phyloP scores from a whole-genome alignment of 495 filamentous ascomycete genomes.

The Talaromyces adpressus region DNA sequence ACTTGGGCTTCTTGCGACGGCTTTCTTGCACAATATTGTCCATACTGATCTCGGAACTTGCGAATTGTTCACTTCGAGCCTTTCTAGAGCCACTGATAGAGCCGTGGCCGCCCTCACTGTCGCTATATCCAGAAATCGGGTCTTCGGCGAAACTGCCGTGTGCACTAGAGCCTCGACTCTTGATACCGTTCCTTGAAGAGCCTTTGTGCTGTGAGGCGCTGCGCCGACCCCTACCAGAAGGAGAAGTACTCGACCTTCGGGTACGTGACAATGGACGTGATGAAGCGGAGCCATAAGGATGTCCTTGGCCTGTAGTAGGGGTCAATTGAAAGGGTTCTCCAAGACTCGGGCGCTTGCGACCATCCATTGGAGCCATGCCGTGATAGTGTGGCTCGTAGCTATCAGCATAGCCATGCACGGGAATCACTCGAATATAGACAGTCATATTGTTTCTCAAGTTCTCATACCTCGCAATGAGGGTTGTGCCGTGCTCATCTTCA shows the following conservation, averaged over 20 bases:
- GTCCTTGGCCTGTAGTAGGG: conserved; percentile 42
- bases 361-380: conserved; percentile 30
- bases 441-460: conserved; percentile 86
- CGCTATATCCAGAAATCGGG: conserved; percentile 63
- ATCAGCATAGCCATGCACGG: conserved; percentile 42
- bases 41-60: conserved; percentile 93
- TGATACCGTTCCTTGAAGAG: conserved; percentile 54
- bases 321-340: conserved; percentile 53
- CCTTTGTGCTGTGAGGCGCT: conserved; percentile 74
- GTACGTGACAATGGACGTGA: conserved; percentile 63
- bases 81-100: conserved; percentile 64
- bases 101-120: conserved; percentile 68
- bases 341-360: conserved; percentile 41
- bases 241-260: conserved; percentile 76
- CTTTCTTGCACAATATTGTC: conserved; percentile 97
- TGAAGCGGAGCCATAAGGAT: conserved; percentile 48
- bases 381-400: conserved; percentile 36
- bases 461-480: conserved; percentile 89
- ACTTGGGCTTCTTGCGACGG: conserved; percentile 91
- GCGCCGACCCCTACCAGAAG: conserved; percentile 66
- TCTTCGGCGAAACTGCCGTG: conserved; percentile 62
- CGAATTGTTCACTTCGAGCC: conserved; percentile 69
- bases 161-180: conserved; percentile 61
- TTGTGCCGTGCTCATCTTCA: conserved; percentile 78
- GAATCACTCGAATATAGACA: conserved; percentile 79